Evolutionary conservation across 2,329 filamentous ascomycete genomes (phyloP).

Genomic region (Alternaria dauci): DNA sequence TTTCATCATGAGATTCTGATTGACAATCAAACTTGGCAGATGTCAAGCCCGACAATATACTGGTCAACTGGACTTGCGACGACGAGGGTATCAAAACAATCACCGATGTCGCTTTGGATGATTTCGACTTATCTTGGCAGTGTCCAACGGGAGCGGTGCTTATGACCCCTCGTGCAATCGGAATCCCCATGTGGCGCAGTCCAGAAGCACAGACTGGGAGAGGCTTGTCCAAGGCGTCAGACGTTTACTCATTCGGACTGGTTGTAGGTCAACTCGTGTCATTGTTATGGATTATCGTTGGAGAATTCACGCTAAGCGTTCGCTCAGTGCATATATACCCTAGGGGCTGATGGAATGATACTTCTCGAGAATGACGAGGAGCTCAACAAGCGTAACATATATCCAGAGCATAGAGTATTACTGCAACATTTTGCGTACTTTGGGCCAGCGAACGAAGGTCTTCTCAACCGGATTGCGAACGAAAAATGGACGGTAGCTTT

Average conservation of each 20-base stretch:
- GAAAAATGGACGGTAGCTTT: conserved; percentile 41
- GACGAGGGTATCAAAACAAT: conserved; percentile 44
- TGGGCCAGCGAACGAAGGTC: conserved; percentile 41
- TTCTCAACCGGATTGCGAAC: conserved; percentile 40
- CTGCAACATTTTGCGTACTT: conserved; percentile 49
- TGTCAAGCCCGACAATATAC: conserved; percentile 53
- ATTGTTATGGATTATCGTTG: conserved; percentile 7
- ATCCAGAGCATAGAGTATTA: conserved; percentile 46
- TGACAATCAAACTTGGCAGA: conserved; percentile 41
- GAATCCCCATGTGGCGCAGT: conserved; percentile 54
- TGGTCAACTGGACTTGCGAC: conserved; percentile 49
- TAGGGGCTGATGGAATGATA: conserved; percentile 44
- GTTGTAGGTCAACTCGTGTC: conserved; percentile 42
- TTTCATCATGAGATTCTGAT: conserved; percentile 22
- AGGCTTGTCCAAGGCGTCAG: conserved; percentile 47
- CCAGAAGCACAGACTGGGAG: conserved; percentile 51
- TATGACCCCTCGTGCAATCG: conserved; percentile 42
- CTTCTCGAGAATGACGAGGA: conserved; percentile 45
- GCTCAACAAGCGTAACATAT: conserved; percentile 37
- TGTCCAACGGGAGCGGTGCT: conserved; percentile 35
- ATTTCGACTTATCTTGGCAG: conserved; percentile 51
- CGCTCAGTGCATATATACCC: conserved; percentile 48
- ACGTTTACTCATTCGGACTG: conserved; percentile 52
- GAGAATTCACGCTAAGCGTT: conserved; percentile 29
- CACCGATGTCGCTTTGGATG: conserved; percentile 46